phyloP scores from a whole-genome alignment of 768 basidiomycete species.

The Mycena belliarum region DNA sequence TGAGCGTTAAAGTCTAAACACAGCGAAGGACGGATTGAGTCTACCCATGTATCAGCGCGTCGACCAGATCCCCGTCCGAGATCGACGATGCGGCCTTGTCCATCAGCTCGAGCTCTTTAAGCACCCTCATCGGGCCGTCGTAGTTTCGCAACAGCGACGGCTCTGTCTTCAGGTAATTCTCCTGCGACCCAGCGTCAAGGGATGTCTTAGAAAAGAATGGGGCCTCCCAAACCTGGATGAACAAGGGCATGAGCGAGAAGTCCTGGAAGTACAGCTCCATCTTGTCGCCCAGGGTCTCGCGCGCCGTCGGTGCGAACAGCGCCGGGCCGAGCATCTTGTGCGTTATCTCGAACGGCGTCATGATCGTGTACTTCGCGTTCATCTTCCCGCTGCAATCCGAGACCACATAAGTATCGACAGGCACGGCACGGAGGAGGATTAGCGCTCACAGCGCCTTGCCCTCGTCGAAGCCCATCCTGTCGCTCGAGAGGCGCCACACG shows the following conservation, averaged over 20 bases:
- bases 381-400: conserved; percentile 60
- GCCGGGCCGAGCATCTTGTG: conserved; percentile 89
- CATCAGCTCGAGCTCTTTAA: conserved; percentile 82
- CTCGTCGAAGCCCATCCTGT: conserved; percentile 87
- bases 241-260: conserved; percentile 89
- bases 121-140: conserved; percentile 59
- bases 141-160: conserved; percentile 61
- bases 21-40: conserved; percentile 17
- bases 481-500: conserved; percentile 85
- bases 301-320: conserved; percentile 78
- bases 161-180: conserved; percentile 90
- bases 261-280: conserved; percentile 98
- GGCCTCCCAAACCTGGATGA: conserved; percentile 80
- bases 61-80: conserved; percentile 93
- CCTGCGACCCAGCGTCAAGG: conserved; percentile 42
- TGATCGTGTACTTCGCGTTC: conserved; percentile 90
- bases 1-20: neutral
- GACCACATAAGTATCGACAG: too few species aligned
- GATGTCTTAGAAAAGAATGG: neutral
- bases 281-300: conserved; percentile 85
- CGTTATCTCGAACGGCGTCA: conserved; percentile 91
- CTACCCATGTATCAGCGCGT: conserved; percentile 93
- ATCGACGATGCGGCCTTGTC: conserved; percentile 88
- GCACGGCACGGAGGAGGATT: neutral
- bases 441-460: conserved; percentile 72